Conservation (phyloP, 2,329 filamentous ascomycete species). For the Pseudonectria buxi region DNA sequence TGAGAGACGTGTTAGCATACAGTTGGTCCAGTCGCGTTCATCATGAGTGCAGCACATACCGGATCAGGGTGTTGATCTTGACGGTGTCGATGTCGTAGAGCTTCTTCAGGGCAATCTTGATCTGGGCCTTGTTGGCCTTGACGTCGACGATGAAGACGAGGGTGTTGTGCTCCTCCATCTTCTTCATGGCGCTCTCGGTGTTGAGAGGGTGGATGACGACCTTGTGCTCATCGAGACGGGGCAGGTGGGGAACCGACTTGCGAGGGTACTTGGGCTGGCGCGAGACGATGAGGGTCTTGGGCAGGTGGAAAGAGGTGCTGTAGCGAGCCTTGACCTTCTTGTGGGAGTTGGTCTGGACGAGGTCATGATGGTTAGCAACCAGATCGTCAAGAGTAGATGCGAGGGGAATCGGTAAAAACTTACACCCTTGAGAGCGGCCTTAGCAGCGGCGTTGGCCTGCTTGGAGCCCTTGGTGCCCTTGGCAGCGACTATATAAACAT, state of each 20-base stretch:
- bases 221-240: slow-evolving; percentile 95
- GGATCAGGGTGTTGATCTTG: slow-evolving; percentile 99
- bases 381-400: too few species aligned
- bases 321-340: slow-evolving; percentile 90
- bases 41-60: slow-evolving; percentile 46
- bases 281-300: slow-evolving; percentile 90
- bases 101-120: slow-evolving; percentile 97
- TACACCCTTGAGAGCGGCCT: slow-evolving; percentile 95
- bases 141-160: slow-evolving; percentile 95
- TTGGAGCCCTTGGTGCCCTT: slow-evolving; percentile 69
- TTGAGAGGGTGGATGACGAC: slow-evolving; percentile 97
- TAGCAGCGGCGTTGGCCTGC: slow-evolving; percentile 89
- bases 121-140: slow-evolving; percentile 99
- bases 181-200: slow-evolving; percentile 99
- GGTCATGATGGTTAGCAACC: slow-evolving; percentile 4
- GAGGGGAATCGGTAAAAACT: slow-evolving; percentile 34
- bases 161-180: slow-evolving; percentile 99
- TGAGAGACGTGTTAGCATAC: slow-evolving; percentile 28
- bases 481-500: slow-evolving; percentile 48
- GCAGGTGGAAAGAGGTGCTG: slow-evolving; percentile 93
- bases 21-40: too few species aligned
- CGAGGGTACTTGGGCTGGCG: slow-evolving; percentile 93
- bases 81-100: slow-evolving; percentile 96
- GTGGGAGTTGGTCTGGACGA: slow-evolving; percentile 48
- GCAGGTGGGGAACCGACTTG: slow-evolving; percentile 84